Conservation (phyloP, 1,139 yeast species). For the Sugiyamaella pinicola region DNA sequence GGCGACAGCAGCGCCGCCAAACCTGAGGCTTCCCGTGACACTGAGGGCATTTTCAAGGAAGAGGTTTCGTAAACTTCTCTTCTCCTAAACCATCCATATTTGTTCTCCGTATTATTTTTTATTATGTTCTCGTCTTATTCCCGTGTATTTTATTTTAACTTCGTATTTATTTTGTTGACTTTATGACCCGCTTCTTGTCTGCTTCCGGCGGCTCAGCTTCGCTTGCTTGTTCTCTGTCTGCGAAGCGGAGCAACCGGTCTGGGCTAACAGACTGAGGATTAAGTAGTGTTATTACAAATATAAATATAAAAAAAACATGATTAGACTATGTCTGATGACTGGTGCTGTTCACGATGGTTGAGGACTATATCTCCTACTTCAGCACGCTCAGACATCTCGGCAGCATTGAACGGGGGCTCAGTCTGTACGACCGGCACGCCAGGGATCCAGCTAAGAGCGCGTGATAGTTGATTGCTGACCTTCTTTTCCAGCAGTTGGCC, state of each 20-base stretch:
- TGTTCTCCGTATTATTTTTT: slow-evolving; percentile 16
- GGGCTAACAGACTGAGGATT: not conserved
- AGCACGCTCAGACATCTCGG: slow-evolving; percentile 24
- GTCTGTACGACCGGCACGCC: slow-evolving; percentile 22
- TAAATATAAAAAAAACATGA: not conserved
- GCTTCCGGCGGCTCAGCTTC: too few relatives aligned
- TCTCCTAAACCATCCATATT: slow-evolving; percentile 15
- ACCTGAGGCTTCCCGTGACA: slow-evolving; percentile 17
- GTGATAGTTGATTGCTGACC: slow-evolving; percentile 13
- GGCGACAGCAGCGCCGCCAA: slow-evolving; percentile 10
- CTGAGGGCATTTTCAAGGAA: slow-evolving; percentile 31
- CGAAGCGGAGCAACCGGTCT: too few relatives aligned
- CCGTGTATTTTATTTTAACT: slow-evolving; percentile 16
- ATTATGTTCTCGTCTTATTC: slow-evolving; percentile 14
- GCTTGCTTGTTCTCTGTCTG: too few relatives aligned
- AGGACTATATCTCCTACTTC: slow-evolving; percentile 28
- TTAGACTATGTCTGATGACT: not conserved
- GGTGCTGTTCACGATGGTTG: slow-evolving; percentile 21
- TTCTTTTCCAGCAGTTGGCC: slow-evolving; percentile 31
- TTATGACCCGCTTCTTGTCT: too few relatives aligned
- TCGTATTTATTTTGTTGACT: slow-evolving; percentile 3
- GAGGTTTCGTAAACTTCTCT: slow-evolving; percentile 27
- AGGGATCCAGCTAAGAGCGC: slow-evolving; percentile 32
- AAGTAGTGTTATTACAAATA: slow-evolving; percentile 6
- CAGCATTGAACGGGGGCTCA: slow-evolving; percentile 28